Conservation (phyloP, 2,329 filamentous ascomycete species). For the Pyrenochaeta sp. region DNA sequence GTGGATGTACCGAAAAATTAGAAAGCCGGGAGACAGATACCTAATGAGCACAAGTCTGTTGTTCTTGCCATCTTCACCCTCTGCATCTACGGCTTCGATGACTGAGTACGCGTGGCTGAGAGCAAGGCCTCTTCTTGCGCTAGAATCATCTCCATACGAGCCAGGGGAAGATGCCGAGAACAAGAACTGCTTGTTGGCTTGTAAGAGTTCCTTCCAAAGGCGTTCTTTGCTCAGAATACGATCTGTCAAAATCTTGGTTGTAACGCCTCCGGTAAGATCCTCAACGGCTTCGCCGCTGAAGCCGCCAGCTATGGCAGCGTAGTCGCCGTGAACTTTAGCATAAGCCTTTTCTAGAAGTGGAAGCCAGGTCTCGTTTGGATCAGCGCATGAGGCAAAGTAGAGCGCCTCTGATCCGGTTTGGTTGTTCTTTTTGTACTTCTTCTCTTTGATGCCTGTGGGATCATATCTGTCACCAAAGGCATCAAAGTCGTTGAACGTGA, state of each 20-base stretch:
- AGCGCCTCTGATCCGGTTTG: conserved; percentile 78
- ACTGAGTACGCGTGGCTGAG: conserved; percentile 63
- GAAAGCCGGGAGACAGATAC: conserved; percentile 45
- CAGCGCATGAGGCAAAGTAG: conserved; percentile 77
- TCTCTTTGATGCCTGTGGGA: conserved; percentile 65
- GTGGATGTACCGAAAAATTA: neutral
- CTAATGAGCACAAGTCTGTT: conserved; percentile 67
- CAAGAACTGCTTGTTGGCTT: conserved; percentile 78
- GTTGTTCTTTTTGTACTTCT: conserved; percentile 68
- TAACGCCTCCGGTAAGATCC: conserved; percentile 71
- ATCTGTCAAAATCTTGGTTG: conserved; percentile 69
- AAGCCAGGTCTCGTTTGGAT: conserved; percentile 83
- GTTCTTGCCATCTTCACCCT: conserved; percentile 45
- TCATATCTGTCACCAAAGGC: conserved; percentile 72
- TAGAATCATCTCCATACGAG: conserved; percentile 66
- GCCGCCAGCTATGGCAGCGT: conserved; percentile 74
- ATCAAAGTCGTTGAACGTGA: conserved; percentile 79
- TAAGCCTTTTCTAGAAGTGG: conserved; percentile 83
- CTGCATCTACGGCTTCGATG: conserved; percentile 64
- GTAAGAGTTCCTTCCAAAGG: conserved; percentile 82
- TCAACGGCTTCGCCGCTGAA: conserved; percentile 64
- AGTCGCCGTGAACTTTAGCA: conserved; percentile 85
- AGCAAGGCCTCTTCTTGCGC: conserved; percentile 55
- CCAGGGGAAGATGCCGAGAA: conserved; percentile 68
- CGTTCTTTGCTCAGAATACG: conserved; percentile 78